Base-by-base conservation (phyloP, 1,139 yeast genomes). In the Saccharomyces hybrid region DNA sequence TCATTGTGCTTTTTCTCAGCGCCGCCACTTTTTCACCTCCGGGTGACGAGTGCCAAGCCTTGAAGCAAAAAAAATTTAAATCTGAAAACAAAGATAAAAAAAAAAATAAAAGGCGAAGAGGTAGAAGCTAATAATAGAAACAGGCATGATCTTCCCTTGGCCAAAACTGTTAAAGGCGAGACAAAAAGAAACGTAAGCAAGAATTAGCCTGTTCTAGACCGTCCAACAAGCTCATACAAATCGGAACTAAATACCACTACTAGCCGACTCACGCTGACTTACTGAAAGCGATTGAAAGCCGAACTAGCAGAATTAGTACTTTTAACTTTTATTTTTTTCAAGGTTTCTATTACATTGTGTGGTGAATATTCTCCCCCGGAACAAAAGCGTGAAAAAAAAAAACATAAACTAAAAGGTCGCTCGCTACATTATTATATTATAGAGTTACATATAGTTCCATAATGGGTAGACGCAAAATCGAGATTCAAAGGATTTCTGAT, bases 391-490 rank as follows among this genome's bases (percentile, higher is more conserved):
- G 21, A n/a, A 32, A 46, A 46, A 24, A 46, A 46, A 46, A 44
- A 34, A 34, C 28, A n/a, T 26, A 48, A 29, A 48, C 19, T 9
- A 7, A 48, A n/a, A 26, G 5, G 26, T 29, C 31, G 32, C 44
- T 29, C 31, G 31, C 44, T 27, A 14, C 12, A 21, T n/a, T 19
- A 19, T 8, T 19, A 19, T 8, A 27, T 14, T 14, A 27, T 16
- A 27, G 21, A 12, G n/a, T 6, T 7, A 47, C 32, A 2, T 27
- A 14, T 21, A 21, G 7, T 21, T 21, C 34, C 47, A 34, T 42
- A 54, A 93, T 93, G 99, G 99, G 99, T 53, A 85, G 99, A 77
- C 86, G 98, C 74, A 93, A 93, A 73, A 93, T 93, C 62, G 96
- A 89, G 62, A 93, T 93, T 65, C 84, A 88, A 71, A 98, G 98